phyloP scores from a whole-genome alignment of 352 stramenopile genomes.

The Pythium aristosporum region DNA sequence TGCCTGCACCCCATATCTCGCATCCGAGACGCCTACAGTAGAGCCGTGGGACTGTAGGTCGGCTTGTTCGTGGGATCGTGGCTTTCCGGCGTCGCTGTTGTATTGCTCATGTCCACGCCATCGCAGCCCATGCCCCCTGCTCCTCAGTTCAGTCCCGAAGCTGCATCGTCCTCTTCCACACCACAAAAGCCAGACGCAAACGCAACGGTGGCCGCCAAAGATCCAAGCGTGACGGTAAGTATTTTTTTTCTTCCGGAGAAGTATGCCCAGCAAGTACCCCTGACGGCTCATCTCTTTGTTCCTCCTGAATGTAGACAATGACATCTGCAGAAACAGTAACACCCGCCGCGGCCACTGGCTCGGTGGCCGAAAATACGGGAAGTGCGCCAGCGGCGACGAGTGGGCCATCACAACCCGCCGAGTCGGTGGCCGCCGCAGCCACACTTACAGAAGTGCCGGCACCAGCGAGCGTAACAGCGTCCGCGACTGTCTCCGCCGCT shows the following conservation, averaged over 20 bases:
- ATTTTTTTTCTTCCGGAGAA: neutral
- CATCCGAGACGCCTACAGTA: neutral
- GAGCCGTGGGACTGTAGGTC: neutral
- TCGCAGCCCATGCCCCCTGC: conserved; percentile 72
- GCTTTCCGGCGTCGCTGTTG: neutral
- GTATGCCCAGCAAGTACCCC: neutral
- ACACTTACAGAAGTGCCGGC: neutral
- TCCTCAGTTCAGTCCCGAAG: conserved; percentile 65
- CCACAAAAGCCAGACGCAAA: conserved; percentile 35
- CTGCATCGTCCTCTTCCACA: conserved; percentile 27
- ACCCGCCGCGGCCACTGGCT: conserved; percentile 11
- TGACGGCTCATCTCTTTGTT: too few species aligned
- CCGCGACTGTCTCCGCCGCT: neutral
- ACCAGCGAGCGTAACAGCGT: neutral
- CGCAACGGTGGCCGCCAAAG: conserved; percentile 5
- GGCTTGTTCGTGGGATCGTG: neutral
- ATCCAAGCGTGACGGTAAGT: conserved; percentile 7
- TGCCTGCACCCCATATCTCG: neutral
- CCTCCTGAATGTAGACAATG: conserved; percentile 14
- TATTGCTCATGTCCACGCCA: conserved; percentile 53
- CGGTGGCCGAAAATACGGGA: conserved; percentile 9
- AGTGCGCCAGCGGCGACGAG: conserved; percentile 12
- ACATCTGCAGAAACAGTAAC: conserved; percentile 20
- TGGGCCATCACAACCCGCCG: conserved; percentile 24
- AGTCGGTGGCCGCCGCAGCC: neutral